These are phyloP conservation scores for Barbatosphaeria neglecta DNA, from an alignment of 495 filamentous ascomycete genomes.

Conservation along the genomic window DNA sequence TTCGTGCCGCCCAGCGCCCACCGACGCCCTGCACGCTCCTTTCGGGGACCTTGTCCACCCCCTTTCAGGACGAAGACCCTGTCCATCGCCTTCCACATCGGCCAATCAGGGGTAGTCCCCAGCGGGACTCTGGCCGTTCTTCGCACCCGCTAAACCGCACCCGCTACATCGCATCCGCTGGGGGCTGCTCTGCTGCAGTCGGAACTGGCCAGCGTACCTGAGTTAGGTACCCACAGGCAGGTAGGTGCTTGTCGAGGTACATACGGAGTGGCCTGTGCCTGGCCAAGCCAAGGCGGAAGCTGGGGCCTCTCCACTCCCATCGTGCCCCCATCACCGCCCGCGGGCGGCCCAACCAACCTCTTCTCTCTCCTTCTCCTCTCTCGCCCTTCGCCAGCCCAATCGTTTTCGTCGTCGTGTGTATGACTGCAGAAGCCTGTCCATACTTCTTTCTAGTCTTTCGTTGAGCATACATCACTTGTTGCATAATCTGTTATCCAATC, in stretches of 20 bases:
- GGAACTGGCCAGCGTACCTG: too few relatives aligned
- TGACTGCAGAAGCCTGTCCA: constrained; percentile 1
- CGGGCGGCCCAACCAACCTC: neutral
- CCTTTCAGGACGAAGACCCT: too few relatives aligned
- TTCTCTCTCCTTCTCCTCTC: neutral
- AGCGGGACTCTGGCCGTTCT: neutral
- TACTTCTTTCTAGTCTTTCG: constrained; percentile 1
- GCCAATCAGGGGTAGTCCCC: neutral
- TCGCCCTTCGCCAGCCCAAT: neutral
- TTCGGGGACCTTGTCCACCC: neutral
- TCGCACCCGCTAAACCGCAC: neutral
- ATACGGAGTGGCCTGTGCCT: too few relatives aligned
- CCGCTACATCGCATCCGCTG: neutral
- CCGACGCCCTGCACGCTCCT: neutral
- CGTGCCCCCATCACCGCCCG: neutral
- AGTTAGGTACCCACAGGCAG: too few relatives aligned
- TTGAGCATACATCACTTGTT: neutral
- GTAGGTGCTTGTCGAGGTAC: too few relatives aligned
- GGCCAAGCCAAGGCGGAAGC: neutral
- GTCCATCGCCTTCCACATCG: neutral
- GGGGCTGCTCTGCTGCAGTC: neutral
- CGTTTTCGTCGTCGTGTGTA: neutral
- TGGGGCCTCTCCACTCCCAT: neutral
- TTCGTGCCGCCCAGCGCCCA: neutral
- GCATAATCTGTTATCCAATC: neutral